phyloP scores from a whole-genome alignment of 805 yeast species.

The Torulaspora maleeae region DNA sequence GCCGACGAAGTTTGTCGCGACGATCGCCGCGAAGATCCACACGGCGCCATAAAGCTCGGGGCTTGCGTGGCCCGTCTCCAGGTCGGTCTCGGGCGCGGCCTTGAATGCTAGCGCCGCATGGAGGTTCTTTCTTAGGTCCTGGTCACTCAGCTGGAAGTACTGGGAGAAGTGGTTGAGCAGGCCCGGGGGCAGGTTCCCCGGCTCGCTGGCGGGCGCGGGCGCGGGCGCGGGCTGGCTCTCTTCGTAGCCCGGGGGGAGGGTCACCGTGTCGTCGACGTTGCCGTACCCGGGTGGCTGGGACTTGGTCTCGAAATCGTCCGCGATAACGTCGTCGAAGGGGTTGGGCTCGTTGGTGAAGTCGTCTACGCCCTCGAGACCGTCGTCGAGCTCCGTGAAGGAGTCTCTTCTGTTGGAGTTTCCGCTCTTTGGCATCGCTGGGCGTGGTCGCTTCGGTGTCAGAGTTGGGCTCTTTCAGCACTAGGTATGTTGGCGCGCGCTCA shows the following conservation, averaged over 20 bases:
- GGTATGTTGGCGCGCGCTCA: too few relatives aligned
- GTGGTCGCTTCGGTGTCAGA: too few relatives aligned
- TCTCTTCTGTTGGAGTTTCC: constrained; percentile 1
- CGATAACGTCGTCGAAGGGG: constrained; percentile 15
- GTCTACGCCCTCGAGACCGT: constrained; percentile 30
- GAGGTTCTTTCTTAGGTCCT: constrained; percentile 14
- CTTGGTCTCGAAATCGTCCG: constrained; percentile 1
- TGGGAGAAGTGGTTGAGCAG: constrained; percentile 26
- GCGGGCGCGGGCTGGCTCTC: not conserved
- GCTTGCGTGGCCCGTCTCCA: constrained; percentile 33
- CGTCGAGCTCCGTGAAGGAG: constrained; percentile 17
- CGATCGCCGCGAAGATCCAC: constrained; percentile 85
- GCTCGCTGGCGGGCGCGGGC: not conserved
- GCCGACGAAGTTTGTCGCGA: constrained; percentile 68
- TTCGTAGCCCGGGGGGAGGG: constrained; percentile 14
- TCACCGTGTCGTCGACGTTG: not conserved
- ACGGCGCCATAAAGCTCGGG: constrained; percentile 79
- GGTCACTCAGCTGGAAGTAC: constrained; percentile 21
- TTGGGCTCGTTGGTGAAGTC: constrained; percentile 24
- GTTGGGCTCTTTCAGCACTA: too few relatives aligned
- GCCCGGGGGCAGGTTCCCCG: constrained; percentile 20
- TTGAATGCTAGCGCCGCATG: constrained; percentile 13
- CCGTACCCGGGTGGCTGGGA: constrained; percentile 1
- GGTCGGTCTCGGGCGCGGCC: constrained; percentile 1
- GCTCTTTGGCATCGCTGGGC: too few relatives aligned